phyloP scores from a whole-genome alignment of 2,329 filamentous ascomycete species.

The Aspergillus aculeatus region DNA sequence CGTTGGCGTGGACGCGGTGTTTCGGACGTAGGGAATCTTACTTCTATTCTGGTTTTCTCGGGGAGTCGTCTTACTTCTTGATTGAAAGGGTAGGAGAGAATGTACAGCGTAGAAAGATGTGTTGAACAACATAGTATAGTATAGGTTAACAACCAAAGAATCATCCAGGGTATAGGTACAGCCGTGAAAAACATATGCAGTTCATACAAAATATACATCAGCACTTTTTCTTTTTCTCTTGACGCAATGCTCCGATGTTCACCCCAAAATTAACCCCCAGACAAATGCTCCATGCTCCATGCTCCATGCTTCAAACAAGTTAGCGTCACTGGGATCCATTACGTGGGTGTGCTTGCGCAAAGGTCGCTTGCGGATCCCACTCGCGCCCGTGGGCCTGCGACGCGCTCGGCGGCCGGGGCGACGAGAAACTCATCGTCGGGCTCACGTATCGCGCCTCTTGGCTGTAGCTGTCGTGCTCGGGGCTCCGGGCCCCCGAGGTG shows the following conservation, averaged over 20 bases:
- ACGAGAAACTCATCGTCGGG: slow-evolving; percentile 50
- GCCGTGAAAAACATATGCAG: background rate
- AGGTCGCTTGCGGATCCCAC: slow-evolving; percentile 40
- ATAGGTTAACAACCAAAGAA: background rate
- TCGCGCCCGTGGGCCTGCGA: slow-evolving; percentile 25
- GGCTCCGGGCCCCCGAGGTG: slow-evolving; percentile 16
- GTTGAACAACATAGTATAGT: no score
- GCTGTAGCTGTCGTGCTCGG: slow-evolving; percentile 34
- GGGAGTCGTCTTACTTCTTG: no score
- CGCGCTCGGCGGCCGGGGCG: slow-evolving; percentile 44
- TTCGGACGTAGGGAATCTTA: no score
- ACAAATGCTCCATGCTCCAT: background rate
- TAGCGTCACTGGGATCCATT: slow-evolving; percentile 5
- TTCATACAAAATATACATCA: background rate
- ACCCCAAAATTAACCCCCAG: background rate
- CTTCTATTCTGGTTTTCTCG: no score
- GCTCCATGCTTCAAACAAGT: background rate
- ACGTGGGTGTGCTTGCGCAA: slow-evolving; percentile 25
- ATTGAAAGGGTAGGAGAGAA: no score
- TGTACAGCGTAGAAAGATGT: no score
- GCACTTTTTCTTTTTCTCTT: background rate
- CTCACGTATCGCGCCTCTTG: slow-evolving; percentile 48
- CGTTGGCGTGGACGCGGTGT: no score
- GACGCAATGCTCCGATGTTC: background rate
- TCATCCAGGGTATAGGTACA: background rate